Evolutionary conservation across 495 filamentous ascomycete genomes (phyloP), one percentile per base, ranked within the genome.

Genomic region (Talaromyces liani): DNA sequence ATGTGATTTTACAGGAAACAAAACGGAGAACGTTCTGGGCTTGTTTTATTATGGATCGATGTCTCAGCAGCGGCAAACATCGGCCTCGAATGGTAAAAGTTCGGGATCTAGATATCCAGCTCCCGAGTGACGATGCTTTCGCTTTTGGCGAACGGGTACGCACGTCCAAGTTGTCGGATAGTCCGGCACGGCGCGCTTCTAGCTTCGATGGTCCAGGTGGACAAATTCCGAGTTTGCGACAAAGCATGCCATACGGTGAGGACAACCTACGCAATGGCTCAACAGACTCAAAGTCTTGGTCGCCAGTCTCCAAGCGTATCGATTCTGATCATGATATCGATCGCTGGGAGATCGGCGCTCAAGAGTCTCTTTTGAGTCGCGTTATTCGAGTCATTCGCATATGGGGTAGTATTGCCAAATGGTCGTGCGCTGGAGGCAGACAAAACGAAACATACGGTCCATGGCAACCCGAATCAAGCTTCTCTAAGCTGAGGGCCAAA

Each of bases 21-120:
- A 82, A 85, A 68, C 84, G 91, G 36, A 86, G 91, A 27, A 93
- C 91, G 4, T 91, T 93, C 71, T 96, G 90, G 82, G 90, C 90
- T 62, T 91, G 90, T 65, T 90, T 93, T 66, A 86, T 93, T 60
- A 81, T 95, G 64, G 91, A 96, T 70, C 84, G 91, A 14, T 88
- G 89, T 69, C 74, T 94, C 34, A 86, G 87, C 60, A 90, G 87
- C 67, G 91, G 91, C 25, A 88, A 90, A 67, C 86, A 87, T 64
- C 82, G 90, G 7, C 85, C 87, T 1, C 83, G 85, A 16, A 89
- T 89, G 76, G 83, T 92, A 62, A 79, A 80, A 20, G 79, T 85
- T 18, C 83, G 87, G 55, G 88, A 91, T 58, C 76, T 92, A 31
- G 82, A 66, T 34, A 79, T 80, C 34, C 78, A 80, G 60, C 72